phyloP scores from a whole-genome alignment of 2,329 filamentous ascomycete genomes.

The Calonectria ilicicola region DNA sequence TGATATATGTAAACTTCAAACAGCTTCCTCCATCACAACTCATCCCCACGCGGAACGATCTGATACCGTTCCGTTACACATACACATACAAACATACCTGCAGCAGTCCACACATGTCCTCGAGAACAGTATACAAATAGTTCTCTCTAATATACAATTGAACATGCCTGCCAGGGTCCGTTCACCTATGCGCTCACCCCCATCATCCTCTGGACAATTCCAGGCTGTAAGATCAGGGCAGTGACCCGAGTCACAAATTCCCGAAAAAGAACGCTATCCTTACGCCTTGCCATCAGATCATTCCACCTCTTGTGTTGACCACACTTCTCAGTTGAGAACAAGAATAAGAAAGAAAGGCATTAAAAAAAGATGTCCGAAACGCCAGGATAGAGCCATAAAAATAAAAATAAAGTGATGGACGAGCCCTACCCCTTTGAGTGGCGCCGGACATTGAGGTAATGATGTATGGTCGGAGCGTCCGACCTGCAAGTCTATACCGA shows the following conservation, averaged over 20 bases:
- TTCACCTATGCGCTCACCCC: neutral
- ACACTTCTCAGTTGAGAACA: constrained; percentile 29
- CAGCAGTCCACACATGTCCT: constrained; percentile 30
- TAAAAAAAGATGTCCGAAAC: constrained; percentile 41
- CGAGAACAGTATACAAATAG: constrained; percentile 32
- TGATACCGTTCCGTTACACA: constrained; percentile 15
- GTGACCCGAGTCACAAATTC: constrained; percentile 17
- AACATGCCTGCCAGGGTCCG: constrained; percentile 34
- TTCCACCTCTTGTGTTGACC: constrained; percentile 37
- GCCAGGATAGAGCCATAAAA: constrained; percentile 45
- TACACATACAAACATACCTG: constrained; percentile 20
- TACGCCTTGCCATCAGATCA: constrained; percentile 31
- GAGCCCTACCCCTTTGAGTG: constrained; percentile 43
- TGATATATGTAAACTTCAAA: constrained; percentile 37
- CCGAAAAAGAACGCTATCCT: constrained; percentile 21
- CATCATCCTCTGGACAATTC: neutral
- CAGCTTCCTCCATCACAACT: constrained; percentile 19
- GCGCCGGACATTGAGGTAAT: constrained; percentile 37
- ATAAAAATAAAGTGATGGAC: constrained; percentile 35
- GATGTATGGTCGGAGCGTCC: constrained; percentile 32
- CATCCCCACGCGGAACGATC: constrained; percentile 13
- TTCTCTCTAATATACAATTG: constrained; percentile 42
- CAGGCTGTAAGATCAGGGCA: constrained; percentile 31
- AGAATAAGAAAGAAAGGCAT: constrained; percentile 33
- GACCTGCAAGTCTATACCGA: constrained; percentile 44